Evolutionary conservation across 2,329 filamentous ascomycete genomes (phyloP).

Genomic region (Graphiopsis chlorocephala): DNA sequence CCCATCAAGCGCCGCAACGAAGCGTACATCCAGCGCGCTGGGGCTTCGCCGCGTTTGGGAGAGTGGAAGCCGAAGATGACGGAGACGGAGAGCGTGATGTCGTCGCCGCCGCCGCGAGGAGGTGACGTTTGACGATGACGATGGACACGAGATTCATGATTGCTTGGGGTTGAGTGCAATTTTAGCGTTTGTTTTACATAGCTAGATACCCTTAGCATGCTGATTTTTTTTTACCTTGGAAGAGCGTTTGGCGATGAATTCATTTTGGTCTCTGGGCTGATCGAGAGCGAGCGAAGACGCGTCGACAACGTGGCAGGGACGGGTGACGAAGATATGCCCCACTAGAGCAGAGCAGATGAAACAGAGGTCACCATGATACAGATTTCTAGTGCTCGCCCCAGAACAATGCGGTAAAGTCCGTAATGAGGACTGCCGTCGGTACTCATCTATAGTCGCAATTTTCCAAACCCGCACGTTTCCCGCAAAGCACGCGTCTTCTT

Average conservation of each 20-base stretch:
- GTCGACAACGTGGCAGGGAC: background rate
- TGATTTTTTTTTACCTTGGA: background rate
- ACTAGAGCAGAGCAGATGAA: background rate
- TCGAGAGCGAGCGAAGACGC: background rate
- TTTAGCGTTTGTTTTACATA: background rate
- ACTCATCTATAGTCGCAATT: background rate
- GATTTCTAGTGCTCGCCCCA: background rate
- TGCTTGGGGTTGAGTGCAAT: background rate
- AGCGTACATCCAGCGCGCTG: constrained; percentile 47
- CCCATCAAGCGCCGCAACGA: constrained; percentile 65
- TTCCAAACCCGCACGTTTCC: background rate
- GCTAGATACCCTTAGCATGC: constrained; percentile 2
- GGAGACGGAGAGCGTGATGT: background rate
- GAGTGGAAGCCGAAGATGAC: background rate
- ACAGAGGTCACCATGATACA: background rate
- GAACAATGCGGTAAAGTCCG: too few species aligned
- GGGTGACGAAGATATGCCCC: background rate
- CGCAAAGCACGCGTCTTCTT: background rate
- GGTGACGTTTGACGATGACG: background rate
- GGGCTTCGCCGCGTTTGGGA: background rate
- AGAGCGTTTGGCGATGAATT: background rate
- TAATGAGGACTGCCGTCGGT: background rate
- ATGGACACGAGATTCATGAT: background rate
- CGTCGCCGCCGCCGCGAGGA: background rate
- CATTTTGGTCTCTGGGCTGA: background rate